These are phyloP conservation scores for Xanthoceras sorbifolium DNA, from an alignment of 345 rosid genomes.

Conservation along the genomic window DNA sequence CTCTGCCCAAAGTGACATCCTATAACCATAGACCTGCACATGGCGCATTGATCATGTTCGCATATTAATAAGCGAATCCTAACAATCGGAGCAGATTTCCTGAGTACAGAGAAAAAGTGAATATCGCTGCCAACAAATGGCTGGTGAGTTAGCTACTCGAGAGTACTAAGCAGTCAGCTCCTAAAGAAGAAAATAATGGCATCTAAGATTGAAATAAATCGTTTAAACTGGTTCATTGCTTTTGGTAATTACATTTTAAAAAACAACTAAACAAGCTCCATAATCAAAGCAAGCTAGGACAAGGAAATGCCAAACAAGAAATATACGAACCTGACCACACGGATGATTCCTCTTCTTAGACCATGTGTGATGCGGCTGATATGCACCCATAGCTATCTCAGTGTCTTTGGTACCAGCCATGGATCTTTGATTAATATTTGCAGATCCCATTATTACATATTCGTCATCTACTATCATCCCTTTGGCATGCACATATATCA, in stretches of 20 bases:
- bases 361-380: conserved; percentile 88
- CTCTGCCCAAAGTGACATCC: conserved; percentile 95
- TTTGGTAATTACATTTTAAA: not conserved
- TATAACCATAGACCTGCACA: conserved; percentile 78
- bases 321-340: conserved; percentile 71
- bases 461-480: conserved; percentile 96
- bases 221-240: not conserved
- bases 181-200: not conserved
- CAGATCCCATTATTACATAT: conserved; percentile 84
- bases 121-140: not conserved
- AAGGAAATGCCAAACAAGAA: not conserved
- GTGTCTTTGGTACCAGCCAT: conserved; percentile 96
- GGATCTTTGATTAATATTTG: conserved; percentile 95
- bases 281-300: not conserved
- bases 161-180: too few relatives aligned
- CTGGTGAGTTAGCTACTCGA: too few relatives aligned
- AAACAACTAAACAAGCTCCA: not conserved
- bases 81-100: not conserved
- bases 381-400: conserved; percentile 96
- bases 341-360: conserved; percentile 57
- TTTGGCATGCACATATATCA: conserved; percentile 93
- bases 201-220: not conserved
- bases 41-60: not conserved
- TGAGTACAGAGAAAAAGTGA: not conserved
- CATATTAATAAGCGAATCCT: too few relatives aligned